Percentiles rank a stretch among this genome's conserved stretches.
phyloP scores from a whole-genome alignment of 225 moss, liverwort and hornwort genomes.

The Rhytidiadelphus loreus region DNA sequence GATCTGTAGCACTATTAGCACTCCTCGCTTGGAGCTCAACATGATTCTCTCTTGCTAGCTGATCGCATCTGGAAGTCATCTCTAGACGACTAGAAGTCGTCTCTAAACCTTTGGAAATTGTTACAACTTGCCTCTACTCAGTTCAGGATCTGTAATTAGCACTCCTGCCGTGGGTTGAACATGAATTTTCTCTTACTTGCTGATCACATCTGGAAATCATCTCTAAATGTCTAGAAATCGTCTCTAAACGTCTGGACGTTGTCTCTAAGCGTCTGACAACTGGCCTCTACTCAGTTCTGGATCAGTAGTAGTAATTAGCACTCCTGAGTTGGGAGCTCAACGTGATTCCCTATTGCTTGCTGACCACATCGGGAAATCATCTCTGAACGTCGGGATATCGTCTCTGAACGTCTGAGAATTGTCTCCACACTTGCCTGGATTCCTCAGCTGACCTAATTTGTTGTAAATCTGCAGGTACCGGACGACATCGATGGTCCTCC shows the following conservation, averaged over 20 bases:
- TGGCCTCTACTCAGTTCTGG: neutral
- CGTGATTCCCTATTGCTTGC: neutral
- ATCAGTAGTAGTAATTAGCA: neutral
- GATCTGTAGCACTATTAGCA: neutral
- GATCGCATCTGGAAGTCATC: neutral
- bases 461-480: neutral
- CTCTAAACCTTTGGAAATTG: neutral
- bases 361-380: neutral
- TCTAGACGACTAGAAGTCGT: neutral
- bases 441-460: neutral
- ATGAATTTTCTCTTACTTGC: neutral
- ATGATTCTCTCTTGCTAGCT: neutral
- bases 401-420: neutral
- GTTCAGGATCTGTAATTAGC: neutral
- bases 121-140: neutral
- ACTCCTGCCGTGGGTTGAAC: neutral
- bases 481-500: conserved; percentile 45
- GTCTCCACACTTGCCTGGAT: neutral
- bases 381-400: neutral
- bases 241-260: neutral
- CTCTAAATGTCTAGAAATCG: neutral
- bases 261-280: neutral
- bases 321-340: neutral
- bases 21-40: neutral
- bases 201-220: neutral